Conservation (phyloP, 768 basidiomycete genomes). For the Amyloporia xantha region DNA sequence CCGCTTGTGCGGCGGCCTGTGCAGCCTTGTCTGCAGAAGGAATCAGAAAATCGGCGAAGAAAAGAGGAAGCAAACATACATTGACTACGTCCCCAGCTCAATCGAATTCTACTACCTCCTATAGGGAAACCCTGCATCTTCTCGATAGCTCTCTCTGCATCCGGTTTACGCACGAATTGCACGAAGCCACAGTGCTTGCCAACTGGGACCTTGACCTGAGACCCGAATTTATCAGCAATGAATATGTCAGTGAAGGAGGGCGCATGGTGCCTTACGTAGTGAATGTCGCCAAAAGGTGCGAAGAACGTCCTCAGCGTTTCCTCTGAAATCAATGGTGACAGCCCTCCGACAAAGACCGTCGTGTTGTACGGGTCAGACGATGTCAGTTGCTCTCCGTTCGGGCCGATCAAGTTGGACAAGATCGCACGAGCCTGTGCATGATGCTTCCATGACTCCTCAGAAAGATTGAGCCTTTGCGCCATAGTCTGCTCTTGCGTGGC, state of each 20-base stretch:
- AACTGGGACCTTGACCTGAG: slow-evolving; percentile 90
- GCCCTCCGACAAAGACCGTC: slow-evolving; percentile 89
- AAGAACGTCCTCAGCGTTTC: slow-evolving; percentile 90
- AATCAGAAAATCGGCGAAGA: neutral
- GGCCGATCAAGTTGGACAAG: slow-evolving; percentile 76
- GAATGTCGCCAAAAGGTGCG: slow-evolving; percentile 87
- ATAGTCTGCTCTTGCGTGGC: slow-evolving; percentile 36
- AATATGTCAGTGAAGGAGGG: neutral
- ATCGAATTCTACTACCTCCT: slow-evolving; percentile 82
- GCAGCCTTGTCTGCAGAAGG: slow-evolving; percentile 70
- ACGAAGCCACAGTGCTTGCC: slow-evolving; percentile 96
- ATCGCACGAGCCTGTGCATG: slow-evolving; percentile 80
- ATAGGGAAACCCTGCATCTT: slow-evolving; percentile 97
- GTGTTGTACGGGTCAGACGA: slow-evolving; percentile 95
- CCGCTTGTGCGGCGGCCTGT: slow-evolving; percentile 76
- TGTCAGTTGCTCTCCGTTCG: slow-evolving; percentile 80
- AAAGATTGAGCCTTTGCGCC: slow-evolving; percentile 49
- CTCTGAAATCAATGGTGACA: slow-evolving; percentile 84
- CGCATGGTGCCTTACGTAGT: slow-evolving; percentile 71
- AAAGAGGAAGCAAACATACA: slow-evolving; percentile 41
- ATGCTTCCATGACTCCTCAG: slow-evolving; percentile 80
- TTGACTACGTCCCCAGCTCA: slow-evolving; percentile 93
- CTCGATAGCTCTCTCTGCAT: slow-evolving; percentile 89
- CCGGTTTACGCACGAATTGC: slow-evolving; percentile 86
- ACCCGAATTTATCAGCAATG: slow-evolving; percentile 7